Base-by-base conservation (phyloP, 2,329 filamentous ascomycete species). In the Lasiodiplodia gonubiensis region DNA sequence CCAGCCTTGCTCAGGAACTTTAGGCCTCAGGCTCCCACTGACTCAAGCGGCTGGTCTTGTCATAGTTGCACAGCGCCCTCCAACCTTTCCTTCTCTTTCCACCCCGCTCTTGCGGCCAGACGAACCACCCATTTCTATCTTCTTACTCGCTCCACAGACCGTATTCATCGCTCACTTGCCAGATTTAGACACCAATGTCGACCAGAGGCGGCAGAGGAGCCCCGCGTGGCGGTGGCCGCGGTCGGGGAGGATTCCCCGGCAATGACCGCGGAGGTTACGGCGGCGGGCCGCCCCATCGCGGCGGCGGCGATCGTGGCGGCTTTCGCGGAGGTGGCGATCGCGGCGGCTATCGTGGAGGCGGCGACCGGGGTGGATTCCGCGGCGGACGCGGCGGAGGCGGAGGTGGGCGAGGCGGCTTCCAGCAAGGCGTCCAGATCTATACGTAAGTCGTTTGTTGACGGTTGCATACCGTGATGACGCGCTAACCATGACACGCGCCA, bases 311-410 rank as follows among this genome's bases (percentile, higher is more conserved):
- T 21, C 52, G 30, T 21, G 52, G 52, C 33, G 49, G 35, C 25
- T 48, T n/a, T 21, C 14, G 46, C 18, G 57, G 53, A 30, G 51
- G 55, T 12, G 33, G 55, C 21, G 51, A 64, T 14, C 63, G 69
- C 18, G 68, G 70, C 8, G 69, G 67, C 7, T 57, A 7, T 23
- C 30, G 37, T 21, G 68, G 63, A 7, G 18, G 54, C 30, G 67
- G 59, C 21, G 55, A 49, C 8, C 33, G 55, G 14, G 49, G 70
- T 30, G 67, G 70, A 30, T 60, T 60, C 25, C 70, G 69, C 4
- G 70, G 69, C 12, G 69, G 71, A 33, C 69, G 69, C 27, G 68
- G 67, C 2, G 70, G 68, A 25, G 55, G 63, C 16, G 67, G 60
- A 52, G 37, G 59, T 5, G 52, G 48, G 25, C 25, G 64, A n/a